phyloP scores from a whole-genome alignment of 768 basidiomycete genomes.

The Suillus hirtellus region DNA sequence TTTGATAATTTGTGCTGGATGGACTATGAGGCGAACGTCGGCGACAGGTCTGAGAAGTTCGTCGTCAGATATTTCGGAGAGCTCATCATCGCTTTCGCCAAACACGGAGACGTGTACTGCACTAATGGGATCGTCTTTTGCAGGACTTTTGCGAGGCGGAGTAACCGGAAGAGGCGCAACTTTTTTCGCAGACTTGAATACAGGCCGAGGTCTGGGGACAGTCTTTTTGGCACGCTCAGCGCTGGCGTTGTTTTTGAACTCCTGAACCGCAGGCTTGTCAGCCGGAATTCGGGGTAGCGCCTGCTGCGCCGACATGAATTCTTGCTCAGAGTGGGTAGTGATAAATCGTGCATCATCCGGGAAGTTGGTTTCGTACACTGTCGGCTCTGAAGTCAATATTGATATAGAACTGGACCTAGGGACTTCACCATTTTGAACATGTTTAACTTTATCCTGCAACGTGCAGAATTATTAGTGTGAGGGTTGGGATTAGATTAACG shows the following conservation, averaged over 20 bases:
- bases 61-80: conserved; percentile 38
- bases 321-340: too few species aligned
- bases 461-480: neutral
- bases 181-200: neutral
- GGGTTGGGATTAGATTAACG: neutral
- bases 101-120: conserved; percentile 19
- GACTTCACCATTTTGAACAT: conserved; percentile 28
- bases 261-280: neutral
- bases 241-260: neutral
- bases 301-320: neutral
- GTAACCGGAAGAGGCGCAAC: neutral
- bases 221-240: neutral
- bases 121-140: too few species aligned
- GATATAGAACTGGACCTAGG: neutral
- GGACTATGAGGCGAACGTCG: conserved; percentile 9
- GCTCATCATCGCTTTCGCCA: conserved; percentile 24
- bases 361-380: conserved; percentile 30
- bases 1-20: conserved; percentile 1
- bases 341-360: neutral
- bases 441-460: conserved; percentile 30
- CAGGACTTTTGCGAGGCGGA: neutral
- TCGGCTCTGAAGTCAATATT: neutral
- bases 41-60: conserved; percentile 10
- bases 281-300: neutral
- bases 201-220: neutral